phyloP scores from a whole-genome alignment of 1,139 yeast species.

The Geotrichum bryndzae region DNA sequence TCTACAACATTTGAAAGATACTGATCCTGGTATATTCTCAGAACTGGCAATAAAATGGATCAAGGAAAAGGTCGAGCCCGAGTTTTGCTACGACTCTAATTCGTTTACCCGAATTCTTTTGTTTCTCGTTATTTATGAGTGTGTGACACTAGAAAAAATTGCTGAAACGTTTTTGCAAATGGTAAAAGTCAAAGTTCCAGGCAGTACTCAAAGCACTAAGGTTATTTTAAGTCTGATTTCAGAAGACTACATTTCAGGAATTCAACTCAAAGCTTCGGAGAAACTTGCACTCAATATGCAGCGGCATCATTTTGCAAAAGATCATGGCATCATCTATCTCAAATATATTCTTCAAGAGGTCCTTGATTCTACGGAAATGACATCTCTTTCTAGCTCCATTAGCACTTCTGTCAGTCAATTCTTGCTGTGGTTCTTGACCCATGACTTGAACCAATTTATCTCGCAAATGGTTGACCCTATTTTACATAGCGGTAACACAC shows the following conservation, averaged over 20 bases:
- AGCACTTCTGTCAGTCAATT: constrained; percentile 17
- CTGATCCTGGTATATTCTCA: constrained; percentile 23
- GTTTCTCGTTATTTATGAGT: constrained; percentile 36
- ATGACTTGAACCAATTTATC: constrained; percentile 20
- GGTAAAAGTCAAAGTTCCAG: constrained; percentile 21
- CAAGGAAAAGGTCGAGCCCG: constrained; percentile 26
- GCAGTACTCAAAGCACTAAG: constrained; percentile 19
- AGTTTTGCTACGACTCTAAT: constrained; percentile 22
- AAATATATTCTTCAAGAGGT: constrained; percentile 25
- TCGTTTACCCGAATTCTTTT: constrained; percentile 30
- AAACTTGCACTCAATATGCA: constrained; percentile 25
- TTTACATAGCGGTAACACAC: constrained; percentile 19
- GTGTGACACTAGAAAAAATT: constrained; percentile 34
- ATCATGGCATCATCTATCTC: constrained; percentile 23
- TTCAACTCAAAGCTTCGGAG: constrained; percentile 24
- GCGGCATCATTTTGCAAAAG: constrained; percentile 23
- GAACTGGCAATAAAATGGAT: constrained; percentile 26
- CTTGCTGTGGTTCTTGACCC: constrained; percentile 19
- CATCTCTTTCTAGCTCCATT: constrained; percentile 10
- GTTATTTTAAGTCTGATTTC: constrained; percentile 23
- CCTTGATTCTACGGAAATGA: constrained; percentile 16
- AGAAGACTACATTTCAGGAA: constrained; percentile 6
- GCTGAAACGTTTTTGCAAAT: constrained; percentile 33
- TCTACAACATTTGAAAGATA: constrained; percentile 25
- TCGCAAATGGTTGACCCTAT: constrained; percentile 23